Conservation (phyloP, 805 yeast genomes). For the Naumovozyma dairenensis region DNA sequence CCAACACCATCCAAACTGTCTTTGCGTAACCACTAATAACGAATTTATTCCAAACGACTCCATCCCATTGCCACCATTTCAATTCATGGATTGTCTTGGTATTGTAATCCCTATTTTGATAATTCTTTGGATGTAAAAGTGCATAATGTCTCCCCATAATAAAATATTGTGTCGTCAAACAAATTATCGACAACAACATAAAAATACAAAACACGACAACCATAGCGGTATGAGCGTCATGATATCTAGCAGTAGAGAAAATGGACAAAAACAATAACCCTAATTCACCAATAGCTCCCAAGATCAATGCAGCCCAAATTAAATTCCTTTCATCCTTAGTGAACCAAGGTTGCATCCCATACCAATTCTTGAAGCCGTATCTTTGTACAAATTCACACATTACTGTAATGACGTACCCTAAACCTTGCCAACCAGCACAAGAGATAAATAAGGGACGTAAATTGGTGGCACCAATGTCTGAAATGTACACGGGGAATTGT, state of each 20-base stretch:
- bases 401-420: slow-evolving; percentile 57
- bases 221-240: slow-evolving; percentile 49
- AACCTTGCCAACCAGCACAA: slow-evolving; percentile 68
- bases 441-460: slow-evolving; percentile 76
- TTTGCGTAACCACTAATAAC: slow-evolving; percentile 45
- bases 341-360: slow-evolving; percentile 33
- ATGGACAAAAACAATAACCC: slow-evolving; percentile 68
- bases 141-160: slow-evolving; percentile 38
- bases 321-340: slow-evolving; percentile 31
- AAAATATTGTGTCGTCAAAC: slow-evolving; percentile 36
- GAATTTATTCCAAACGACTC: slow-evolving; percentile 32
- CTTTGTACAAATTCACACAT: slow-evolving; percentile 55
- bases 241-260: slow-evolving; percentile 52
- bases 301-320: slow-evolving; percentile 33
- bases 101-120: slow-evolving; percentile 3
- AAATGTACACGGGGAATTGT: slow-evolving; percentile 57
- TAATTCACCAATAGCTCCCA: slow-evolving; percentile 51
- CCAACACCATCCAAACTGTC: slow-evolving; percentile 51
- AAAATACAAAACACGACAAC: slow-evolving; percentile 62
- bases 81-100: slow-evolving; percentile 5
- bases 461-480: slow-evolving; percentile 82
- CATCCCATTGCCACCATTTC: slow-evolving; percentile 26
- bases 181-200: slow-evolving; percentile 43
- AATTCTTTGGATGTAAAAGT: slow-evolving; percentile 25
- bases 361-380: slow-evolving; percentile 10